phyloP scores from a whole-genome alignment of 139 green algal genomes.

The Trebouxia sp. region DNA sequence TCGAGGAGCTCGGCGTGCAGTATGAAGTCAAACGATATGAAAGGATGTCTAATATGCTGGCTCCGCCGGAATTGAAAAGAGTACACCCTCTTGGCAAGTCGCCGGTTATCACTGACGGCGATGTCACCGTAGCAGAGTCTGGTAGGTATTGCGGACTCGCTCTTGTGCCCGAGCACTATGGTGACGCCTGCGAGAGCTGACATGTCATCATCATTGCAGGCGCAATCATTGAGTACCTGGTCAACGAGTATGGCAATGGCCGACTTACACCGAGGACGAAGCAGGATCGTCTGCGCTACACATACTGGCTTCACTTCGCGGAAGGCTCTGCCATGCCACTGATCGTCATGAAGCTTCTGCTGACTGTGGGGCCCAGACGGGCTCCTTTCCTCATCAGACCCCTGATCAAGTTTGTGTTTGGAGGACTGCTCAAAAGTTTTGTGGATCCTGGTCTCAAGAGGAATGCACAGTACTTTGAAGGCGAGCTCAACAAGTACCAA shows the following conservation, averaged over 20 bases:
- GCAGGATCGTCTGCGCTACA: slow-evolving; percentile 11
- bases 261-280: background rate
- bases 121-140: slow-evolving; percentile 19
- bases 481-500: slow-evolving; percentile 8
- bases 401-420: background rate
- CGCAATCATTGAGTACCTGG: slow-evolving; percentile 30
- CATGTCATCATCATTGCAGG: background rate
- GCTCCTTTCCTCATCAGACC: slow-evolving; percentile 6
- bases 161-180: background rate
- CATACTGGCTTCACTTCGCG: slow-evolving; percentile 32
- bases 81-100: slow-evolving; percentile 31
- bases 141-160: background rate
- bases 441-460: background rate
- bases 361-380: background rate
- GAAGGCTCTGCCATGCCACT: background rate
- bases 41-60: slow-evolving; percentile 13
- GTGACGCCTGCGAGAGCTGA: background rate
- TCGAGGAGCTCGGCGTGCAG: slow-evolving; percentile 21
- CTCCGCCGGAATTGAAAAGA: slow-evolving; percentile 20
- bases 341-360: background rate
- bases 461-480: slow-evolving; percentile 9
- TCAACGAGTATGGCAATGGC: slow-evolving; percentile 21
- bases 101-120: slow-evolving; percentile 34
- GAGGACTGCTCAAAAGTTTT: background rate
- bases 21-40: slow-evolving; percentile 32